These are phyloP conservation scores for Canavalia gladiata DNA, from an alignment of 306 rosid species.

Conservation along the genomic window DNA sequence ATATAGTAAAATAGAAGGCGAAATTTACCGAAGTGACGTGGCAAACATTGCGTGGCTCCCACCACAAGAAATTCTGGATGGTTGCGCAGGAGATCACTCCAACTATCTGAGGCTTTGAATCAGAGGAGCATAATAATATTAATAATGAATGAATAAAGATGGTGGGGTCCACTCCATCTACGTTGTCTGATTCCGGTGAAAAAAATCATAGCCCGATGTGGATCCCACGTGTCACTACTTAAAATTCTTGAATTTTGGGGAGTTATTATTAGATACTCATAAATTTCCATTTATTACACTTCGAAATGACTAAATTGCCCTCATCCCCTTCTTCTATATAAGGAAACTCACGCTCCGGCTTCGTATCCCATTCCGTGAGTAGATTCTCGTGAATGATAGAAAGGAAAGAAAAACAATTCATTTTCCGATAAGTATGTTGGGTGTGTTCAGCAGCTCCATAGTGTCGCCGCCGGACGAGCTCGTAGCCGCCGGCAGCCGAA, in stretches of 20 bases:
- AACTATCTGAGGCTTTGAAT: background rate
- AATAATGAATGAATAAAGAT: background rate
- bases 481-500: slow-evolving; percentile 87
- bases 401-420: background rate
- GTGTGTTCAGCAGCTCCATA: slow-evolving; percentile 83
- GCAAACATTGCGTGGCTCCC: background rate
- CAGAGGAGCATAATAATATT: background rate
- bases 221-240: slow-evolving; percentile 36
- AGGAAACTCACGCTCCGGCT: background rate
- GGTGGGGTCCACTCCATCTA: background rate
- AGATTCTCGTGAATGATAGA: background rate
- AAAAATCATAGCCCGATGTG: background rate
- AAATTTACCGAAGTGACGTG: background rate
- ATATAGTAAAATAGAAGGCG: too few species aligned
- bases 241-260: background rate
- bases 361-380: slow-evolving; percentile 24
- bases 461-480: slow-evolving; percentile 93
- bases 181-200: slow-evolving; percentile 21
- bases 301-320: slow-evolving; percentile 51
- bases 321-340: slow-evolving; percentile 47
- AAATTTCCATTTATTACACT: background rate
- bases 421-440: slow-evolving; percentile 63
- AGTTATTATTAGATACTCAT: background rate
- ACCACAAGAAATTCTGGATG: slow-evolving; percentile 10
- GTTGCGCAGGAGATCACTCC: background rate